Percentiles rank a stretch among this genome's conserved stretches.
Conservation (phyloP, 1,284 basidiomycete genomes). For the Pulchroboletus neoregius region DNA sequence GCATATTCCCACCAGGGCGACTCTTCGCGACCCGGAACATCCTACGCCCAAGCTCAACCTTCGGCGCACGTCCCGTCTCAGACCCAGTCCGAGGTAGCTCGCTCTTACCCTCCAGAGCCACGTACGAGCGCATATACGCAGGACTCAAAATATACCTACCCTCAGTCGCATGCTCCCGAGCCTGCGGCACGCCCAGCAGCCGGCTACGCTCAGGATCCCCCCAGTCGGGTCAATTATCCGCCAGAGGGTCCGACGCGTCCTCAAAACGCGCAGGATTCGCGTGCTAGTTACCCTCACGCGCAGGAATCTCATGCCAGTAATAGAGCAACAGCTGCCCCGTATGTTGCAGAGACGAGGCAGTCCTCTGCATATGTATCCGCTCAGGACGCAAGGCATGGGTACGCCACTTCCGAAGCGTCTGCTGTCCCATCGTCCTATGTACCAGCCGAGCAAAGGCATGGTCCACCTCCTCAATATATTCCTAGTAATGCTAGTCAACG, state of each 20-base stretch:
- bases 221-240: conserved; percentile 17
- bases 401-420: conserved; percentile 20
- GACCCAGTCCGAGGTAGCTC: conserved; percentile 20
- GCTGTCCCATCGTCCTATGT: conserved; percentile 18
- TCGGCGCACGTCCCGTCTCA: conserved; percentile 13
- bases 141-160: conserved; percentile 25
- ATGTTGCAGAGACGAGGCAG: conserved; percentile 23
- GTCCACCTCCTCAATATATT: conserved; percentile 19
- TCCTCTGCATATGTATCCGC: conserved; percentile 20
- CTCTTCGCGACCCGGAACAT: conserved; percentile 22
- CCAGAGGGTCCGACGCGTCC: conserved; percentile 20
- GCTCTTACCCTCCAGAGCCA: conserved; percentile 18
- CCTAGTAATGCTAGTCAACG: conserved; percentile 20
- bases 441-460: conserved; percentile 23
- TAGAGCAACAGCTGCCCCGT: conserved; percentile 7
- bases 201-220: conserved; percentile 18
- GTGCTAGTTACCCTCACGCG: conserved; percentile 16
- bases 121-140: conserved; percentile 27
- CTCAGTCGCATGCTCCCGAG: conserved; percentile 21
- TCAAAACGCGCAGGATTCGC: conserved; percentile 21
- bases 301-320: conserved; percentile 22
- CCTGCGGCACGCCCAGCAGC: conserved; percentile 15
- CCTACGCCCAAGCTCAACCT: conserved; percentile 22
- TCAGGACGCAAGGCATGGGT: conserved; percentile 25
- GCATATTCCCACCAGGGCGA: conserved; percentile 24